phyloP scores from a whole-genome alignment of 2,329 filamentous ascomycete genomes.

The Alternaria ventricosa region DNA sequence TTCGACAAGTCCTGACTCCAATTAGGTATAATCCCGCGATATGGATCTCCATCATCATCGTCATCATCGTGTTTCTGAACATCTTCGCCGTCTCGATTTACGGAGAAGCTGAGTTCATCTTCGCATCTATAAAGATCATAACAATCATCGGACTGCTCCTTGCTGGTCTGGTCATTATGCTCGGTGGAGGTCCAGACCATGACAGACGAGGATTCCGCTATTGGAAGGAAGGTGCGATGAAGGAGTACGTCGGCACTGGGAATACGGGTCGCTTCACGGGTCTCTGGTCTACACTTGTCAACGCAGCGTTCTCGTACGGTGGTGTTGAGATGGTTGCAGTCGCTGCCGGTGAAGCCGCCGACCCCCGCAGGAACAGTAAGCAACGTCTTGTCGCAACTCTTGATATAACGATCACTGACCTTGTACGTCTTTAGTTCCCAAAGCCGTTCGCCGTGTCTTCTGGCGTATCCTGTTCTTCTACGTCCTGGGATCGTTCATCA shows the following conservation, averaged over 20 bases:
- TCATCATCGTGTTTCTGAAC: conserved; percentile 43
- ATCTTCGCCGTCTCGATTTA: conserved; percentile 47
- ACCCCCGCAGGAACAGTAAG: conserved; percentile 45
- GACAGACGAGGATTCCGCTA: conserved; percentile 66
- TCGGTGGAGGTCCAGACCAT: conserved; percentile 45
- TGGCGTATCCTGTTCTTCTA: conserved; percentile 65
- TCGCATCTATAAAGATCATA: conserved; percentile 58
- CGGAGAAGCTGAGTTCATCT: conserved; percentile 57
- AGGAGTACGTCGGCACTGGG: conserved; percentile 58
- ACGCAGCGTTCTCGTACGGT: conserved; percentile 55
- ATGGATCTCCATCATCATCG: conserved; percentile 46
- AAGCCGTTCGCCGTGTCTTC: conserved; percentile 62
- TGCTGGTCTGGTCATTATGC: conserved; percentile 41
- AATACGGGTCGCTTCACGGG: conserved; percentile 68
- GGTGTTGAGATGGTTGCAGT: conserved; percentile 49
- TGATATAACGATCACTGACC: background rate
- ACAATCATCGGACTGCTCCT: conserved; percentile 44
- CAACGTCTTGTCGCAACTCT: conserved; percentile 45
- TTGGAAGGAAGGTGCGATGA: conserved; percentile 68
- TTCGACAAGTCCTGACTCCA: background rate
- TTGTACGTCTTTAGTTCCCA: conserved; percentile 49
- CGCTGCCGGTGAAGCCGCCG: conserved; percentile 45
- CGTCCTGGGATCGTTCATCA: conserved; percentile 57
- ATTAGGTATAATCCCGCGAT: conserved; percentile 28
- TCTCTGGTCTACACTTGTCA: conserved; percentile 62